phyloP scores from a whole-genome alignment of 2,329 filamentous ascomycete genomes.

The Aureobasidium mangrovei region DNA sequence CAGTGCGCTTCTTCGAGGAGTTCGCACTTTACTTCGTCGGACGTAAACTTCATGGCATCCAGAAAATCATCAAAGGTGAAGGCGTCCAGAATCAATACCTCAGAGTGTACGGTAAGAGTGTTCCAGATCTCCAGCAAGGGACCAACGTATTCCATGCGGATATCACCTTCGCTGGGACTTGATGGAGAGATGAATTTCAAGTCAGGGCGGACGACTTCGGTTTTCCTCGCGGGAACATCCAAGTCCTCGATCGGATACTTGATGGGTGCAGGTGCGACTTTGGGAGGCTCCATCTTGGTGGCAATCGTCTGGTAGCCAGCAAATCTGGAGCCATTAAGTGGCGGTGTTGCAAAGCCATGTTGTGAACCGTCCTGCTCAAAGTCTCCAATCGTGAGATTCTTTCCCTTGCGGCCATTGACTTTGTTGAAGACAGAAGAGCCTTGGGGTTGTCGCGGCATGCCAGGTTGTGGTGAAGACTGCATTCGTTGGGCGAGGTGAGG shows the following conservation, averaged over 20 bases:
- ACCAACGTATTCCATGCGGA: constrained; percentile 79
- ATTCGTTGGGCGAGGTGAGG: constrained; percentile 75
- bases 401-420: constrained; percentile 14
- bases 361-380: constrained; percentile 5
- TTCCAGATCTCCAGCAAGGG: constrained; percentile 87
- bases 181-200: constrained; percentile 57
- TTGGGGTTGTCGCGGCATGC: constrained; percentile 17
- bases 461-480: constrained; percentile 49
- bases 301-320: constrained; percentile 1
- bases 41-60: constrained; percentile 73
- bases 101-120: constrained; percentile 94
- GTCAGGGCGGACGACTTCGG: constrained; percentile 58
- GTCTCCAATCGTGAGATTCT: constrained; percentile 12
- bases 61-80: constrained; percentile 97
- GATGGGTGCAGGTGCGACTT: constrained; percentile 61
- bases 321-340: constrained; percentile 7
- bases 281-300: constrained; percentile 6
- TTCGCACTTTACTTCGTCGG: constrained; percentile 66
- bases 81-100: constrained; percentile 87
- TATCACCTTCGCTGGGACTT: constrained; percentile 42
- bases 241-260: constrained; percentile 97
- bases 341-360: constrained; percentile 3
- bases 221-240: constrained; percentile 60
- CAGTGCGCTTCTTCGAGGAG: constrained; percentile 88
- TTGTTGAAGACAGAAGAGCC: constrained; percentile 12